Percentiles rank a stretch among this genome's conserved stretches.
Conservation (phyloP, 2,329 filamentous ascomycete genomes). For the Atkinsonella texensis region DNA sequence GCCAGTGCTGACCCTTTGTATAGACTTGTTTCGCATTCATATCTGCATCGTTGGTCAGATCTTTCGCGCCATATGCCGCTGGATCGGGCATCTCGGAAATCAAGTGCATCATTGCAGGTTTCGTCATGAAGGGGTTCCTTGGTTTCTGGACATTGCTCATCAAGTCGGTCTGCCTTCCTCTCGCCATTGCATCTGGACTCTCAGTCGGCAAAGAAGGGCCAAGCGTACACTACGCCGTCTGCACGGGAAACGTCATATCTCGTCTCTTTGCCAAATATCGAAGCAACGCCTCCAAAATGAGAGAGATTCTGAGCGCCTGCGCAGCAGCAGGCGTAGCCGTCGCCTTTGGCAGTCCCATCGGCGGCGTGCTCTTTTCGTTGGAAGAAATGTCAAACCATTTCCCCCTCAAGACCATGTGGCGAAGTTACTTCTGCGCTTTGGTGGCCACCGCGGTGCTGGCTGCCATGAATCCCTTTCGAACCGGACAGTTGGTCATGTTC, state of each 20-base stretch:
- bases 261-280: conserved; percentile 86
- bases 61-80: conserved; percentile 89
- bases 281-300: conserved; percentile 82
- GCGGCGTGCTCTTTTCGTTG: conserved; percentile 88
- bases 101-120: conserved; percentile 97
- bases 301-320: conserved; percentile 89
- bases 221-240: conserved; percentile 97
- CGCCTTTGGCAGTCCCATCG: conserved; percentile 94
- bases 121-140: conserved; percentile 97
- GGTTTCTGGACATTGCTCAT: conserved; percentile 85
- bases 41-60: conserved; percentile 74
- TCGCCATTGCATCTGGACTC: conserved; percentile 86
- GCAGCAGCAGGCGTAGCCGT: conserved; percentile 93
- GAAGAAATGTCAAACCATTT: conserved; percentile 98
- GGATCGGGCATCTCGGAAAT: conserved; percentile 97
- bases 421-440: conserved; percentile 94
- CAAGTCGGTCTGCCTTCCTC: conserved; percentile 80
- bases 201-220: conserved; percentile 96
- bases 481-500: conserved; percentile 98
- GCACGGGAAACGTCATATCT: conserved; percentile 92
- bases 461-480: conserved; percentile 95
- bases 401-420: conserved; percentile 93
- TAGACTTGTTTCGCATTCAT: conserved; percentile 70
- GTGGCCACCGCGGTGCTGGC: conserved; percentile 88
- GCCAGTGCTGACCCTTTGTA: background rate